Evolutionary conservation across 2,329 filamentous ascomycete species (phyloP).

Genomic region (Colletotrichum tamarilloi): DNA sequence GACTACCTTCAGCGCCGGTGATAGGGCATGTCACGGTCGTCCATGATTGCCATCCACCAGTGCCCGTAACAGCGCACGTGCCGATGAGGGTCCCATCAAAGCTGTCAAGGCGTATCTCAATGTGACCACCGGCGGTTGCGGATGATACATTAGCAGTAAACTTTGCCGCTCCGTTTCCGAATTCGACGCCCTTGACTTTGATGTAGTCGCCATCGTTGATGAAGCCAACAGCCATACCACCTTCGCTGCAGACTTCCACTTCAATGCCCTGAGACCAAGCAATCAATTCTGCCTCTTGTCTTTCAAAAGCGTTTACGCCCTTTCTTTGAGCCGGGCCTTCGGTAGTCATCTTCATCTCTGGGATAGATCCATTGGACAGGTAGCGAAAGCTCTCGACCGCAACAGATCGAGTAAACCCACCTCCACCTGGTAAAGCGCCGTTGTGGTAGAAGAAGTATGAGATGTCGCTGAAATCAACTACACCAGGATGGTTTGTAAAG

Average conservation of each 20-base stretch:
- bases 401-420: neutral
- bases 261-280: conserved; percentile 42
- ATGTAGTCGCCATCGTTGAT: conserved; percentile 46
- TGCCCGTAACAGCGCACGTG: conserved; percentile 41
- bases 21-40: conserved; percentile 38
- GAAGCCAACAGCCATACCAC: conserved; percentile 40
- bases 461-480: neutral
- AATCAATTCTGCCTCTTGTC: conserved; percentile 44
- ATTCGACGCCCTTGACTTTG: conserved; percentile 46
- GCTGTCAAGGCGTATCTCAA: conserved; percentile 43
- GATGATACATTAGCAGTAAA: conserved; percentile 40
- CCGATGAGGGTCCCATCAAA: conserved; percentile 40
- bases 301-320: conserved; percentile 42
- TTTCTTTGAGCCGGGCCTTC: conserved; percentile 41
- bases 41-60: conserved; percentile 42
- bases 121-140: conserved; percentile 38
- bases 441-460: neutral
- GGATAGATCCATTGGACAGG: conserved; percentile 42
- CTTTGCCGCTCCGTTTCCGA: conserved; percentile 41
- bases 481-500: neutral
- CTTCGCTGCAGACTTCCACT: conserved; percentile 40
- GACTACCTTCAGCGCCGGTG: conserved; percentile 34
- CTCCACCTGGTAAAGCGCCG: neutral
- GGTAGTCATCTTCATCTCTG: conserved; percentile 41
- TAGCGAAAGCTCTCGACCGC: neutral